Evolutionary conservation across 495 filamentous ascomycete species (phyloP).

Genomic region (Neurospora tetraspora): DNA sequence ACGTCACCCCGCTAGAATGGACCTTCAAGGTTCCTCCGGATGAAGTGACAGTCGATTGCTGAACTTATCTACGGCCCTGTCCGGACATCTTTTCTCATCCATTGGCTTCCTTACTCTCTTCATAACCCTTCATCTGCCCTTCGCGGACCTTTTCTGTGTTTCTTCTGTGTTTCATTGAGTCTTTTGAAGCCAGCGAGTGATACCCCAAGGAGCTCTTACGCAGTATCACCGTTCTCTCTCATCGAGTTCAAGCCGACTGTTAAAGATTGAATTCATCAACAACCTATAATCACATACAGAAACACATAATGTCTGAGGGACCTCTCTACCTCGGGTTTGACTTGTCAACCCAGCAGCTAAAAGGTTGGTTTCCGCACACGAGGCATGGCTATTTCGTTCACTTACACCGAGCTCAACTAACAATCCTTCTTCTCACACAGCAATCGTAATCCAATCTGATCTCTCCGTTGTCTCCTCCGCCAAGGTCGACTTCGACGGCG

Average conservation of each 20-base stretch:
- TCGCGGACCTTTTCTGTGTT: not conserved
- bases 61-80: not conserved
- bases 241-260: not conserved
- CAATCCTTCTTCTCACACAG: conserved; percentile 23
- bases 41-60: not conserved
- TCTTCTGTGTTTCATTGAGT: not conserved
- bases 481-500: conserved; percentile 63
- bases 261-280: not conserved
- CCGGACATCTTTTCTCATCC: not conserved
- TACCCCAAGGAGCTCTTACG: not conserved
- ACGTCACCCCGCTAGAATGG: not conserved
- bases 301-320: conserved; percentile 31
- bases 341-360: conserved; percentile 92
- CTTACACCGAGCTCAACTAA: not conserved
- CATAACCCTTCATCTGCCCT: not conserved
- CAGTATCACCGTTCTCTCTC: not conserved
- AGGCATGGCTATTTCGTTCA: not conserved
- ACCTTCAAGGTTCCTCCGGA: not conserved
- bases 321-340: conserved; percentile 89
- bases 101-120: not conserved
- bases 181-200: not conserved
- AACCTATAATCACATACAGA: not conserved
- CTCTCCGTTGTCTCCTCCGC: conserved; percentile 67
- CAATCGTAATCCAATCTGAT: conserved; percentile 68
- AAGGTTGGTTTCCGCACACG: conserved; percentile 43